A percentile compares a stretch with the other conserved stretches of the same genome.
These are phyloP conservation scores for Hippophae rhamnoides DNA, from an alignment of 306 rosid species.

Conservation along the genomic window DNA sequence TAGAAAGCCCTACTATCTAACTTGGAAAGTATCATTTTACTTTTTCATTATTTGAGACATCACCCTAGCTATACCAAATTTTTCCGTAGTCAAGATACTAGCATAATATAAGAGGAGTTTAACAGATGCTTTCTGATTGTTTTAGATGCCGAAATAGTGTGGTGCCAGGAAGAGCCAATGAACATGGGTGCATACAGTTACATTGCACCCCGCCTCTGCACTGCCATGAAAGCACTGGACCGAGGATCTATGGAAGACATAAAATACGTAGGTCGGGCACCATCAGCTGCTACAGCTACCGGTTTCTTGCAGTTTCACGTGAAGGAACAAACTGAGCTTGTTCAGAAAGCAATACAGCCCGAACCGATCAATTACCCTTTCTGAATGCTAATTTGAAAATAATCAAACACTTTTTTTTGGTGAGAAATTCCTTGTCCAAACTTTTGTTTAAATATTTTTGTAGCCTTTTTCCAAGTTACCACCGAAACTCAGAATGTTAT, in stretches of 20 bases:
- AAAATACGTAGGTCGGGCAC: slow-evolving; percentile 80
- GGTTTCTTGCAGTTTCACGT: slow-evolving; percentile 77
- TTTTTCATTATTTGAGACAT: neutral
- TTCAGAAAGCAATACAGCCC: slow-evolving; percentile 64
- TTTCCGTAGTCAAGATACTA: too few species aligned
- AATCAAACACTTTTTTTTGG: too few species aligned
- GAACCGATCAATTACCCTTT: slow-evolving; percentile 43
- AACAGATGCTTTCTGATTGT: slow-evolving; percentile 13
- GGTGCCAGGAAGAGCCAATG: slow-evolving; percentile 99
- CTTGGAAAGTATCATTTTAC: neutral
- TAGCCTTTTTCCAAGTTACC: too few species aligned
- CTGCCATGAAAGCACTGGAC: slow-evolving; percentile 63
- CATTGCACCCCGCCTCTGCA: slow-evolving; percentile 55
- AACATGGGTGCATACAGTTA: slow-evolving; percentile 91
- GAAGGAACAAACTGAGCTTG: slow-evolving; percentile 72
- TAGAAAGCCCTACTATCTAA: neutral
- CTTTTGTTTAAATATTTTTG: too few species aligned
- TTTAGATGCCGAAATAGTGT: slow-evolving; percentile 85
- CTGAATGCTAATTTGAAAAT: neutral
- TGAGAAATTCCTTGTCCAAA: too few species aligned
- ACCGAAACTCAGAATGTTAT: too few species aligned
- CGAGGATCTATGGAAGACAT: slow-evolving; percentile 64
- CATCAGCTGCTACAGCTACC: slow-evolving; percentile 87
- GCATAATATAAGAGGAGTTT: slow-evolving; percentile 3
- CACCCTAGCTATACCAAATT: neutral